phyloP scores from a whole-genome alignment of 2,329 filamentous ascomycete species.

The Neocatenulostroma microsporum region DNA sequence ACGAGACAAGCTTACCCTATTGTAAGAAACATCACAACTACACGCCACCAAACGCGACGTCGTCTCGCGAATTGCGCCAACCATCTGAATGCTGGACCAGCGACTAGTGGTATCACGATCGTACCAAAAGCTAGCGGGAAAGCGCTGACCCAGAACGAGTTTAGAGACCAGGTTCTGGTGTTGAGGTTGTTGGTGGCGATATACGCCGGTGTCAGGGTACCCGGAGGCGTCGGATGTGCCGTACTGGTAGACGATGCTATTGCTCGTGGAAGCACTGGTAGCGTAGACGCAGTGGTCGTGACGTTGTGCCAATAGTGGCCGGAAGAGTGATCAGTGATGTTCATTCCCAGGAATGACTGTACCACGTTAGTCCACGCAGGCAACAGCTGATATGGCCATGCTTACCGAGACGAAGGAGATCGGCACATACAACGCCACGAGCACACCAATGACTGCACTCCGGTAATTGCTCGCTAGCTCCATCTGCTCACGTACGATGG shows the following conservation, averaged over 20 bases:
- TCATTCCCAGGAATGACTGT: not conserved
- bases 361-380: too few relatives aligned
- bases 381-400: too few relatives aligned
- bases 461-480: not conserved
- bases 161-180: slow-evolving; percentile 1
- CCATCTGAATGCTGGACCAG: not conserved
- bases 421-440: slow-evolving; percentile 1
- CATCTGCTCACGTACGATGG: slow-evolving; percentile 1
- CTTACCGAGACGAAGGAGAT: not conserved
- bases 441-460: not conserved
- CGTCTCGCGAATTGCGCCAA: not conserved
- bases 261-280: too few relatives aligned
- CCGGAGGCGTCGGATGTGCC: not conserved
- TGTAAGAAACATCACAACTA: not conserved
- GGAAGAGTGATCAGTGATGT: not conserved
- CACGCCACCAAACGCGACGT: slow-evolving; percentile 1
- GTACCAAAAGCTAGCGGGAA: not conserved
- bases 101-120: not conserved
- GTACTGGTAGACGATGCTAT: too few relatives aligned
- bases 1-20: too few relatives aligned
- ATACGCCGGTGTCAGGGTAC: not conserved
- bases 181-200: not conserved
- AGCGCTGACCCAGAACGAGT: not conserved
- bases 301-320: not conserved
- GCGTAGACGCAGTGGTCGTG: too few relatives aligned